phyloP scores from a whole-genome alignment of 176 grass and related monocot genomes.

The Carex scoparia region DNA sequence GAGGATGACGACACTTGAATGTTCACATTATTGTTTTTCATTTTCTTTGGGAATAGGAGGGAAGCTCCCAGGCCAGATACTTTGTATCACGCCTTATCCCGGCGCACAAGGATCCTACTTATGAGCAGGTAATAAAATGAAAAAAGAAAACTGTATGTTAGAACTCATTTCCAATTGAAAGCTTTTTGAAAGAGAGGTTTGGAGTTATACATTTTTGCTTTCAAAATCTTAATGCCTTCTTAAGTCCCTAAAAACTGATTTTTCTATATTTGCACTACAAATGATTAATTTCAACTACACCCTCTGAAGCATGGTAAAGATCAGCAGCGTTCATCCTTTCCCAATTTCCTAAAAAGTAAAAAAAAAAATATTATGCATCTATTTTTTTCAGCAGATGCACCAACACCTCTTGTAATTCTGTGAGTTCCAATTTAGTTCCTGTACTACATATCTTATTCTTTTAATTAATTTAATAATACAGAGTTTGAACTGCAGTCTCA shows the following conservation, averaged over 20 bases:
- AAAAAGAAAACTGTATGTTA: background rate
- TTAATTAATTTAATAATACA: background rate
- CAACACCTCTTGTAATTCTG: background rate
- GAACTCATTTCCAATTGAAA: slow-evolving; percentile 9
- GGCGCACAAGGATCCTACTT: slow-evolving; percentile 98
- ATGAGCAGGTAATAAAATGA: slow-evolving; percentile 65
- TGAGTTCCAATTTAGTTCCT: background rate
- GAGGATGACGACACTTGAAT: background rate
- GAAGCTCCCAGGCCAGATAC: slow-evolving; percentile 93
- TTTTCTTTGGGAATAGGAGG: slow-evolving; percentile 50
- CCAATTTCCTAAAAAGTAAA: background rate
- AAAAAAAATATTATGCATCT: background rate
- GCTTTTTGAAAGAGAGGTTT: background rate
- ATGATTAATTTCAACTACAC: background rate
- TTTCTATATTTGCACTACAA: background rate
- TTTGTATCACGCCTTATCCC: slow-evolving; percentile 96
- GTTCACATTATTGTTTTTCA: background rate
- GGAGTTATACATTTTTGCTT: background rate
- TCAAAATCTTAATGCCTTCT: background rate
- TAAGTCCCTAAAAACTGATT: background rate
- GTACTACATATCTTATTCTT: background rate
- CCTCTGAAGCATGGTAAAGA: background rate
- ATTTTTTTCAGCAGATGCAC: background rate
- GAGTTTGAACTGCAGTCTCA: too few species aligned
- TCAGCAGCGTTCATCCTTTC: background rate